These are phyloP conservation scores for Lachnum nothofagi DNA, from an alignment of 2,329 filamentous ascomycete genomes.

Conservation along the genomic window DNA sequence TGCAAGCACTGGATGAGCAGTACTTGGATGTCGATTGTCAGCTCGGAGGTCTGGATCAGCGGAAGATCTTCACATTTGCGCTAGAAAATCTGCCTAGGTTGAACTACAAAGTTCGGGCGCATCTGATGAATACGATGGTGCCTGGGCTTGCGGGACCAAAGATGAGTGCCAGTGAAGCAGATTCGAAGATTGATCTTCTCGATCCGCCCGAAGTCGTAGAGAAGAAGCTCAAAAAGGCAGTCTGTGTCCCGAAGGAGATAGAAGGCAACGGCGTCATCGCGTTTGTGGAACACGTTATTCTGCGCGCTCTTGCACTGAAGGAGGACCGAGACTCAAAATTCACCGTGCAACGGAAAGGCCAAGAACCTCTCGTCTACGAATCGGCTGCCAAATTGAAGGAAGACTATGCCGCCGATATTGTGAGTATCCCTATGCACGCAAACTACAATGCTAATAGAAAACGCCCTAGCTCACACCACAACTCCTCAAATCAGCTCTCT, in stretches of 20 bases:
- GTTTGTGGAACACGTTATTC: constrained; percentile 80
- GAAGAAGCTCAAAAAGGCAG: constrained; percentile 83
- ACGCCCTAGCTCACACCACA: constrained; percentile 67
- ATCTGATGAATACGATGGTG: constrained; percentile 83
- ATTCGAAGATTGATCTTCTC: constrained; percentile 90
- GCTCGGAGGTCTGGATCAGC: constrained; percentile 80
- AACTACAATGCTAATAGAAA: constrained; percentile 15
- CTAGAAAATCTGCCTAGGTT: constrained; percentile 80
- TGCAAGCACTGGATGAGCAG: constrained; percentile 82
- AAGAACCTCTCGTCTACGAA: constrained; percentile 74
- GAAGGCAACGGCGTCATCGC: constrained; percentile 84
- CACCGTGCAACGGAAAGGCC: constrained; percentile 62
- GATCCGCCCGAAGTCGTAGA: constrained; percentile 68
- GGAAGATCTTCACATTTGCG: constrained; percentile 83
- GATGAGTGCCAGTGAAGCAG: constrained; percentile 73
- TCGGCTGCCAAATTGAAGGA: constrained; percentile 67
- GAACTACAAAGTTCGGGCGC: constrained; percentile 68
- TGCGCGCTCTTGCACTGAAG: constrained; percentile 67
- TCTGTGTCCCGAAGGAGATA: constrained; percentile 67
- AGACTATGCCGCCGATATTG: constrained; percentile 75
- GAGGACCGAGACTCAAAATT: constrained; percentile 53
- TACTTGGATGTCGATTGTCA: constrained; percentile 84
- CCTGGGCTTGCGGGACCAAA: constrained; percentile 77
- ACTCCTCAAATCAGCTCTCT: constrained; percentile 77
- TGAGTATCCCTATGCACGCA: constrained; percentile 38